These are phyloP conservation scores for Trametes gibbosa DNA, from an alignment of 768 basidiomycete genomes.

Conservation along the genomic window DNA sequence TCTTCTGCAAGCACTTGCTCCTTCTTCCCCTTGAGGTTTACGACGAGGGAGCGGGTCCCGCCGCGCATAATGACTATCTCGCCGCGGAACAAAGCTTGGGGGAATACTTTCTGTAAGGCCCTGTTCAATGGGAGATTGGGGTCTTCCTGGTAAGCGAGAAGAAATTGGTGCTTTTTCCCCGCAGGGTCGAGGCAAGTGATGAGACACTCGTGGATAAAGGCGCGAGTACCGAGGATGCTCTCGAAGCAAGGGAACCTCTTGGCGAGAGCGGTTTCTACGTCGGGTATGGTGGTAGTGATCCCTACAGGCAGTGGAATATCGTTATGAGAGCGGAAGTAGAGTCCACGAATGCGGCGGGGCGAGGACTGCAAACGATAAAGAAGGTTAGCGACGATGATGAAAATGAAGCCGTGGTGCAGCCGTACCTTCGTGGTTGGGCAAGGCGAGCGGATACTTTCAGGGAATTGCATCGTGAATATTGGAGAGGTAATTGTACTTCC, in stretches of 20 bases:
- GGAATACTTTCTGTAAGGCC: neutral
- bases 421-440: neutral
- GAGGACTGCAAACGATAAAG: neutral
- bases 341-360: neutral
- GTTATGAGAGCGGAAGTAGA: neutral
- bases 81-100: neutral
- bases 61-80: neutral
- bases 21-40: neutral
- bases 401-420: neutral
- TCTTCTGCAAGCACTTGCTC: neutral
- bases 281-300: neutral
- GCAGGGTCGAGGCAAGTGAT: neutral
- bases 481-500: too few relatives aligned
- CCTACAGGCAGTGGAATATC: neutral
- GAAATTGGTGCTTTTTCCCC: neutral
- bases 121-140: neutral
- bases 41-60: neutral
- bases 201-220: neutral
- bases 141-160: neutral
- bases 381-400: neutral
- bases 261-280: neutral
- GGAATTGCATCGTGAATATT: neutral
- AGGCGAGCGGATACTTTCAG: neutral
- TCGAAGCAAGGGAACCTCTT: neutral
- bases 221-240: neutral